Percentiles rank a stretch among this genome's conserved stretches.
Conservation (phyloP, 225 moss, liverwort and hornwort species). For the Pseudoscleropodium purum region DNA sequence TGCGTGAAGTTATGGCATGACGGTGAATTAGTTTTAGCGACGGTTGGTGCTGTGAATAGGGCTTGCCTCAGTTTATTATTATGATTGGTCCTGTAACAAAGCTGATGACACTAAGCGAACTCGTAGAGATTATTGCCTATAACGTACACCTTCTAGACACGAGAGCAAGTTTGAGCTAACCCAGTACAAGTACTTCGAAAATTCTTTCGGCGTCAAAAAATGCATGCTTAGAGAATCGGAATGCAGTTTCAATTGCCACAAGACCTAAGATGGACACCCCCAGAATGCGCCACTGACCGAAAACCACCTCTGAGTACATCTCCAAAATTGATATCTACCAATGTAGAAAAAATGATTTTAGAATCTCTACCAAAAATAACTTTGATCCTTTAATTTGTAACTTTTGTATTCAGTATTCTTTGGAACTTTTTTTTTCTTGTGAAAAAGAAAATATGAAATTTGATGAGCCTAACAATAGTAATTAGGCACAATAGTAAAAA, state of each 20-base stretch:
- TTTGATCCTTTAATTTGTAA: neutral
- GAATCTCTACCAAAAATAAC: neutral
- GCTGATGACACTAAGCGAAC: neutral
- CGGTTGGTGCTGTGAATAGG: neutral
- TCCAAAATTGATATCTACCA: neutral
- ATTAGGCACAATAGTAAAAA: rapidly evolving
- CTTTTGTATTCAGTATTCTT: neutral
- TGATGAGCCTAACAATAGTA: neutral
- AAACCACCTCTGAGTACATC: neutral
- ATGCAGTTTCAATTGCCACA: neutral
- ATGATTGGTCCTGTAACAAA: neutral
- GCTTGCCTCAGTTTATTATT: neutral
- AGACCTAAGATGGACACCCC: neutral
- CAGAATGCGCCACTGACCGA: neutral
- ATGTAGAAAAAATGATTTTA: neutral
- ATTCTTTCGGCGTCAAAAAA: neutral
- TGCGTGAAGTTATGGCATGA: neutral
- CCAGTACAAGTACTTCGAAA: neutral
- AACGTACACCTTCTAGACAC: neutral
- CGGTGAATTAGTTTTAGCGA: neutral
- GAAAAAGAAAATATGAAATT: too few species aligned
- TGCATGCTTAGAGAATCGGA: neutral
- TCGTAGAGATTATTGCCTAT: neutral
- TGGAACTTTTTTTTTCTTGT: neutral
- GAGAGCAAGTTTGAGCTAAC: neutral